phyloP scores from a whole-genome alignment of 805 yeast species.

The Kluyveromyces starmeri region DNA sequence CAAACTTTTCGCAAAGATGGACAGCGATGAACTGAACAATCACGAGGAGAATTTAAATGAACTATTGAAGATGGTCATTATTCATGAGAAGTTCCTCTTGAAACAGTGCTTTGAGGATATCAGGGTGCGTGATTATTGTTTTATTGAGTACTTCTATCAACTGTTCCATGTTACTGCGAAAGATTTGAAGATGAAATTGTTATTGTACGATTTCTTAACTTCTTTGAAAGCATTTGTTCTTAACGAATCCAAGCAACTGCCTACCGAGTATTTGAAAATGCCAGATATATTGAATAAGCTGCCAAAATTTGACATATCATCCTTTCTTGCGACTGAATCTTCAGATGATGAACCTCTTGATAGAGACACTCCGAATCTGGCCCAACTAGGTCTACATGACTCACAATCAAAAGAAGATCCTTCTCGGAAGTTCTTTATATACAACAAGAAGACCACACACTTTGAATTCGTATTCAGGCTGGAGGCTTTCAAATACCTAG shows the following conservation, averaged over 20 bases:
- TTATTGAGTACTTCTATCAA: constrained; percentile 14
- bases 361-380: constrained; percentile 3
- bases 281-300: constrained; percentile 19
- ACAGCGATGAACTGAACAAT: constrained; percentile 7
- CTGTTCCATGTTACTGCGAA: constrained; percentile 23
- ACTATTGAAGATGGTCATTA: constrained; percentile 20
- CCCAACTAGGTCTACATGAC: constrained; percentile 2
- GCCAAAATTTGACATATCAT: constrained; percentile 29
- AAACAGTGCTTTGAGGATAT: constrained; percentile 13
- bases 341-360: constrained; percentile 1
- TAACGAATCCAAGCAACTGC: constrained; percentile 14
- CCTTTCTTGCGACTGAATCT: constrained; percentile 15
- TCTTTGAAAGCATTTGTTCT: constrained; percentile 24
- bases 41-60: constrained; percentile 3
- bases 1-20: constrained; percentile 9
- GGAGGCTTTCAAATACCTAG: constrained; percentile 21
- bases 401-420: background rate
- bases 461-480: constrained; percentile 15
- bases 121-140: constrained; percentile 6
- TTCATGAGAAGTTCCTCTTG: constrained; percentile 23
- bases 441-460: constrained; percentile 13
- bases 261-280: constrained; percentile 5
- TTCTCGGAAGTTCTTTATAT: constrained; percentile 11
- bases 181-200: constrained; percentile 22
- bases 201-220: constrained; percentile 25